These are phyloP conservation scores for Cytospora leucostoma DNA, from an alignment of 2,329 filamentous ascomycete genomes.

Conservation along the genomic window DNA sequence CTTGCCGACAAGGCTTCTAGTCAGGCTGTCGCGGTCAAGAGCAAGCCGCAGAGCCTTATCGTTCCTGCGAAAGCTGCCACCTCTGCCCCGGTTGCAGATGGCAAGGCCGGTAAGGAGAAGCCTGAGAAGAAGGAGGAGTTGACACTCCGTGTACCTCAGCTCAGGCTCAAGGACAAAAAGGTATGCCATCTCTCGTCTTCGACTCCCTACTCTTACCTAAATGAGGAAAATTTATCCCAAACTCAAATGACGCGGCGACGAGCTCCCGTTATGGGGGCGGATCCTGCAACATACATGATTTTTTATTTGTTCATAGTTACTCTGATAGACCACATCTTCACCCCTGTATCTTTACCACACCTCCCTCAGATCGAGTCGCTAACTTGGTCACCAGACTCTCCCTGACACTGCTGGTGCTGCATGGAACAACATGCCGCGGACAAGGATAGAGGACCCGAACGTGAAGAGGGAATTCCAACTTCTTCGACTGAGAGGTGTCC, in stretches of 20 bases:
- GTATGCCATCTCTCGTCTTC: conserved; percentile 31
- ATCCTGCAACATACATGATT: conserved; percentile 64
- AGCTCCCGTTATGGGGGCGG: conserved; percentile 78
- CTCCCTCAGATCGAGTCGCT: conserved; percentile 30
- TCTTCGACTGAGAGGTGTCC: conserved; percentile 81
- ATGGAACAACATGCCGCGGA: conserved; percentile 89
- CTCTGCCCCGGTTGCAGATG: conserved; percentile 22
- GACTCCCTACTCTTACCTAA: conserved; percentile 36
- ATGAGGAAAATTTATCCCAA: conserved; percentile 81
- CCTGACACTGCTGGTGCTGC: conserved; percentile 69
- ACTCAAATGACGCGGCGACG: conserved; percentile 70
- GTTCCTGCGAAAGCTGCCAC: conserved; percentile 23
- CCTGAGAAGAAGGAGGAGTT: conserved; percentile 33
- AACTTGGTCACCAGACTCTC: conserved; percentile 34
- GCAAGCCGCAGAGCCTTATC: conserved; percentile 17
- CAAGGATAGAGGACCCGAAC: conserved; percentile 73
- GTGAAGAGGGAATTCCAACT: conserved; percentile 88
- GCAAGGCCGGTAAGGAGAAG: conserved; percentile 21
- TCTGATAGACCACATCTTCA: conserved; percentile 53
- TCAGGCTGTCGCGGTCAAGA: conserved; percentile 3
- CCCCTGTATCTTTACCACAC: conserved; percentile 44
- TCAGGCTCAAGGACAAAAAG: conserved; percentile 35
- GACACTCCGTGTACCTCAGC: conserved; percentile 35
- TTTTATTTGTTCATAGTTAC: conserved; percentile 69
- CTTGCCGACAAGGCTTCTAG: conserved; percentile 12